Evolutionary conservation across 805 yeast genomes (phyloP).

Genomic region (Candida palmyrensis): DNA sequence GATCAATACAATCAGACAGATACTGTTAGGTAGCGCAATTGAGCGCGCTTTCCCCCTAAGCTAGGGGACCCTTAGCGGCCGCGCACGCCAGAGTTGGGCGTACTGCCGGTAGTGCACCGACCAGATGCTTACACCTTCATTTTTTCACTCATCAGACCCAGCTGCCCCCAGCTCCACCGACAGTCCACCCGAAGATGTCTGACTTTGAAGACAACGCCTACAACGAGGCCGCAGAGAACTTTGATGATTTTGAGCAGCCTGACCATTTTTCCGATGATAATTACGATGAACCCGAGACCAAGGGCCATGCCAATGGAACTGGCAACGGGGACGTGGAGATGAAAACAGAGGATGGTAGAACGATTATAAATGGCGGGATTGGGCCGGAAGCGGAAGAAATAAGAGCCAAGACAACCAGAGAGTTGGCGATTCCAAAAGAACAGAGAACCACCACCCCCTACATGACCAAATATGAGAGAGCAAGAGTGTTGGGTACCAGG

Average conservation of each 20-base stretch:
- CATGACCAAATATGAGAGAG: slow-evolving; percentile 98
- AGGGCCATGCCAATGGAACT: slow-evolving; percentile 15
- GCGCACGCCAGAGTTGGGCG: too few relatives aligned
- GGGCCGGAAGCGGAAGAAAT: slow-evolving; percentile 49
- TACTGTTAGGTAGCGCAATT: too few relatives aligned
- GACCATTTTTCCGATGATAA: slow-evolving; percentile 79
- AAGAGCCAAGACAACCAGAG: slow-evolving; percentile 63
- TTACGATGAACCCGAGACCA: slow-evolving; percentile 34
- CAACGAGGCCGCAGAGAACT: slow-evolving; percentile 66
- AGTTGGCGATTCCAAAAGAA: slow-evolving; percentile 84
- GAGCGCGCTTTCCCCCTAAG: too few relatives aligned
- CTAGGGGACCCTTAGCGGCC: too few relatives aligned
- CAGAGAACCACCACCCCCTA: slow-evolving; percentile 94
- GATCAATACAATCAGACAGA: too few relatives aligned
- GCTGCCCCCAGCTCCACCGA: slow-evolving; percentile 1
- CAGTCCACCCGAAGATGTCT: too few relatives aligned
- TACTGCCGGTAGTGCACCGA: too few relatives aligned
- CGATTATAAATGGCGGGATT: slow-evolving; percentile 64
- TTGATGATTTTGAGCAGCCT: slow-evolving; percentile 74
- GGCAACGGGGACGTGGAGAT: slow-evolving; percentile 36
- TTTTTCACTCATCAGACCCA: too few relatives aligned
- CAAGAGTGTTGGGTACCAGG: slow-evolving; percentile 94
- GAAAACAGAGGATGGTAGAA: slow-evolving; percentile 65
- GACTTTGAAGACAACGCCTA: slow-evolving; percentile 45
- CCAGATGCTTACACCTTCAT: too few relatives aligned